Evolutionary conservation across 768 basidiomycete genomes (phyloP), one percentile per base, ranked within the genome.

Genomic region (Podaxis sp.): DNA sequence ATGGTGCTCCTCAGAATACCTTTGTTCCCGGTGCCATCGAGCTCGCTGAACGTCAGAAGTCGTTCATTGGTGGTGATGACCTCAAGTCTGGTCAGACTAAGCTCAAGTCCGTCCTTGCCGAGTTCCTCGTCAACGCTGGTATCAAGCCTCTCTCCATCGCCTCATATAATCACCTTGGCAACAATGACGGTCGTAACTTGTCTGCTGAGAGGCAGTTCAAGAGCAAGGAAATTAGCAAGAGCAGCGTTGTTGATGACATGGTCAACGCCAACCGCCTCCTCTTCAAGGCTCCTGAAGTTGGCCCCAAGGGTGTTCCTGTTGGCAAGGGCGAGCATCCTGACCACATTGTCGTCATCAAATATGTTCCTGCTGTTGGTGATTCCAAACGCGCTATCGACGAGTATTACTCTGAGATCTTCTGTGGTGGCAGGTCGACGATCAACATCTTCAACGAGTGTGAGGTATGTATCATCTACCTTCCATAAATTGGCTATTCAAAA

Each of bases 371-470:
- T 25, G 95, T 96, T 33, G 96, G 96, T 41, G 97, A 98, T 79
- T 93, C 92, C 61, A 98, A 98, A 86, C 85, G 94, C 61, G 97
- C 96, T n/a, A 94, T 98, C 81, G 97, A 98, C 77, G 96, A 98
- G 81, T 98, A 98, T 78, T 94, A 95, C 76, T 96, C 93, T 11
- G 96, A 98, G 82, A 95, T 98, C 70, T 89, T 96, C 80, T 96
- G 96, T 72, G 96, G 96, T 67, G 96, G 96, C 29, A 82, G 93
- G 65, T 92, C 90, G 66, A 93, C 91, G 11, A 95, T 97, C 82
- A 94, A 93, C 74, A 93, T 94, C 78, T 97, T 96, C 85, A 98
- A 98, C 75, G 92, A 96, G 76, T 98, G 96, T 82, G 94, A 96
- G 82, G 90, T 89, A 66, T 12, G 82, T 72, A 2, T 40, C 43